A percentile compares a stretch with the other conserved stretches of the same genome.
Conservation (phyloP, 257 asterid genomes). For the Solanum verrucosum region DNA sequence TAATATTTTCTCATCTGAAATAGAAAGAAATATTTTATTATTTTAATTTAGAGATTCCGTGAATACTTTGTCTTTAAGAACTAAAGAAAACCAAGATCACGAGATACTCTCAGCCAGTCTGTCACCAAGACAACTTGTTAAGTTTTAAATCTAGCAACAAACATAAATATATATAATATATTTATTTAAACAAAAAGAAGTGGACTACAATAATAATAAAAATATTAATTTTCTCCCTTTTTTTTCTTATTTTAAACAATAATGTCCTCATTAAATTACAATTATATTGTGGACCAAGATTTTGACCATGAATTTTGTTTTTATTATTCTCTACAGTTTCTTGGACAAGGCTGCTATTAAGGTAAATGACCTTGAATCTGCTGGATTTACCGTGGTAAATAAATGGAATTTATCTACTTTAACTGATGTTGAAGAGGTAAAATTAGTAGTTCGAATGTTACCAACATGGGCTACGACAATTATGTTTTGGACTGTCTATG, state of each 20-base stretch:
- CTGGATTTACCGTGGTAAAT: background rate
- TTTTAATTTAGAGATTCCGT: background rate
- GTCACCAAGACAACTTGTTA: background rate
- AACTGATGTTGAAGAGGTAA: conserved; percentile 87
- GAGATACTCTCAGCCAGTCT: background rate
- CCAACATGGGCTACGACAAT: conserved; percentile 90
- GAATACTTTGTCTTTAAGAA: background rate
- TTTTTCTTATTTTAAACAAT: background rate
- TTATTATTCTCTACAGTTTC: conserved; percentile 8
- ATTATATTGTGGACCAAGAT: background rate
- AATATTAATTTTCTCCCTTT: background rate
- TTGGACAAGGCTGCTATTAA: conserved; percentile 85
- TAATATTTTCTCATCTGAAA: background rate
- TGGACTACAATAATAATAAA: background rate
- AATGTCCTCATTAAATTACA: background rate
- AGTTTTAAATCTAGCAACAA: background rate
- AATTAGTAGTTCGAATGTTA: conserved; percentile 56
- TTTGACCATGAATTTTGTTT: background rate
- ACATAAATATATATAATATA: background rate
- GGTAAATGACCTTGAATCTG: conserved; percentile 11
- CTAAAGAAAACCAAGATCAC: conserved; percentile 5
- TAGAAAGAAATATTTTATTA: background rate
- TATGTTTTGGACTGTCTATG: conserved; percentile 71
- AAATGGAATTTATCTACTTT: conserved; percentile 63
- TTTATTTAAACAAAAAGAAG: background rate